Percentiles rank a stretch among this genome's conserved stretches.
phyloP scores from a whole-genome alignment of 2,329 filamentous ascomycete species.

The Venturia asperata region DNA sequence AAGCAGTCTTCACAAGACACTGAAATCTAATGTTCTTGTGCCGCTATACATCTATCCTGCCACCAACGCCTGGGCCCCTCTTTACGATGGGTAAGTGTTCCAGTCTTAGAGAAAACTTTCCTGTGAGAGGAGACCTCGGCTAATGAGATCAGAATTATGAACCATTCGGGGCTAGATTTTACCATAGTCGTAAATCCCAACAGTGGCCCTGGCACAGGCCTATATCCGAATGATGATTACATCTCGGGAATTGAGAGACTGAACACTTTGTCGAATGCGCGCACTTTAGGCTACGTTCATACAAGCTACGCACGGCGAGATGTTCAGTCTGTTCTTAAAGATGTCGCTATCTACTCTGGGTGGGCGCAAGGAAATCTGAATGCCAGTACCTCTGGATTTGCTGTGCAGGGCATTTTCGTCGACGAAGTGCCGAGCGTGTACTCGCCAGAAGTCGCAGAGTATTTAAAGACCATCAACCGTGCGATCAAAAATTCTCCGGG shows the following conservation, averaged over 20 bases:
- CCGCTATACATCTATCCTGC: slow-evolving; percentile 14
- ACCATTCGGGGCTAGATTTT: not conserved
- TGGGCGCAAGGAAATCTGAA: slow-evolving; percentile 2
- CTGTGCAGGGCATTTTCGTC: slow-evolving; percentile 14
- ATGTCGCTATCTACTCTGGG: slow-evolving; percentile 14
- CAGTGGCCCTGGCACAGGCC: slow-evolving; percentile 9
- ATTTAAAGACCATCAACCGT: slow-evolving; percentile 6
- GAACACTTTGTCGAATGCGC: slow-evolving; percentile 6
- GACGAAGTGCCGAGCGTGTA: slow-evolving; percentile 13
- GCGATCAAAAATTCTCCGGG: slow-evolving; percentile 14
- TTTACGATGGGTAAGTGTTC: slow-evolving; percentile 11
- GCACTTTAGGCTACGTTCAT: slow-evolving; percentile 11
- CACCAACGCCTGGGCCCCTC: slow-evolving; percentile 4
- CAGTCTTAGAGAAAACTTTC: not conserved
- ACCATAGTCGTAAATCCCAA: slow-evolving; percentile 12
- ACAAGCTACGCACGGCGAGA: slow-evolving; percentile 8
- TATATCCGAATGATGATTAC: slow-evolving; percentile 10
- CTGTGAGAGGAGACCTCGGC: not conserved
- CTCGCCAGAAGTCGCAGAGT: slow-evolving; percentile 1
- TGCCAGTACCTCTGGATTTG: slow-evolving; percentile 4
- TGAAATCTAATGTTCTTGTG: slow-evolving; percentile 7
- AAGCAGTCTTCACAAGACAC: not conserved
- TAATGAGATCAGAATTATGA: slow-evolving; percentile 5
- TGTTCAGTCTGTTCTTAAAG: not conserved
- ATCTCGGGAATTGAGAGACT: not conserved